These are phyloP conservation scores for Lepiota venenata DNA, from an alignment of 768 basidiomycete genomes.

Conservation along the genomic window DNA sequence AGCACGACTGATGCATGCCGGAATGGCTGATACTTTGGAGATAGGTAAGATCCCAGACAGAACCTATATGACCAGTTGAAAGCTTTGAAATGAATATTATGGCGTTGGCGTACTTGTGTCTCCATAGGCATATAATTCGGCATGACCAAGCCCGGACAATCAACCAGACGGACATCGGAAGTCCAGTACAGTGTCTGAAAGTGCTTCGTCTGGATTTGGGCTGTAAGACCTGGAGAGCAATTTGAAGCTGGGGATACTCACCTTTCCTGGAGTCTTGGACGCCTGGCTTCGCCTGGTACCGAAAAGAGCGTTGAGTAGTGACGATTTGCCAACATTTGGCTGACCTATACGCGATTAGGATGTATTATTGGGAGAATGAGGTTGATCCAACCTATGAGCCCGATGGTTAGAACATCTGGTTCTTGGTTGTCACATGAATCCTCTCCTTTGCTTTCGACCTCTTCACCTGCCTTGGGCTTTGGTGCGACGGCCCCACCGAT, in stretches of 20 bases:
- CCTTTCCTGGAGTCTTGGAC: slow-evolving; percentile 86
- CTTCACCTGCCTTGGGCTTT: slow-evolving; percentile 16
- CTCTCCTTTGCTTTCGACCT: slow-evolving; percentile 15
- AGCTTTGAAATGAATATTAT: background rate
- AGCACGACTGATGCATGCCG: slow-evolving; percentile 76
- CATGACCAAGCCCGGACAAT: slow-evolving; percentile 94
- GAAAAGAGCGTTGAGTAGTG: slow-evolving; percentile 88
- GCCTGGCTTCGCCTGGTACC: slow-evolving; percentile 75
- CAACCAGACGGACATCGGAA: slow-evolving; percentile 80
- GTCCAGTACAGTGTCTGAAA: slow-evolving; percentile 95
- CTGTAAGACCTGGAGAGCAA: background rate
- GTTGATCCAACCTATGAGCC: slow-evolving; percentile 60
- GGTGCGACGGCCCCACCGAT: slow-evolving; percentile 42
- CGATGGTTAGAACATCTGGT: slow-evolving; percentile 69
- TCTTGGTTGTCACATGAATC: slow-evolving; percentile 20
- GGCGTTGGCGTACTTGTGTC: slow-evolving; percentile 53
- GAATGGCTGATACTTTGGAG: slow-evolving; percentile 78
- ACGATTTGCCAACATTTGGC: slow-evolving; percentile 96
- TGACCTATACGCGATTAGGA: slow-evolving; percentile 50
- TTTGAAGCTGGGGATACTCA: slow-evolving; percentile 19
- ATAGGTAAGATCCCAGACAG: slow-evolving; percentile 74
- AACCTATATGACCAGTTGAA: slow-evolving; percentile 39
- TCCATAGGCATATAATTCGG: slow-evolving; percentile 83
- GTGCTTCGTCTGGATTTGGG: slow-evolving; percentile 74
- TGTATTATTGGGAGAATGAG: no score